These are phyloP conservation scores for Dryadomyces sulphureus DNA, from an alignment of 2,329 filamentous ascomycete genomes.

Conservation along the genomic window DNA sequence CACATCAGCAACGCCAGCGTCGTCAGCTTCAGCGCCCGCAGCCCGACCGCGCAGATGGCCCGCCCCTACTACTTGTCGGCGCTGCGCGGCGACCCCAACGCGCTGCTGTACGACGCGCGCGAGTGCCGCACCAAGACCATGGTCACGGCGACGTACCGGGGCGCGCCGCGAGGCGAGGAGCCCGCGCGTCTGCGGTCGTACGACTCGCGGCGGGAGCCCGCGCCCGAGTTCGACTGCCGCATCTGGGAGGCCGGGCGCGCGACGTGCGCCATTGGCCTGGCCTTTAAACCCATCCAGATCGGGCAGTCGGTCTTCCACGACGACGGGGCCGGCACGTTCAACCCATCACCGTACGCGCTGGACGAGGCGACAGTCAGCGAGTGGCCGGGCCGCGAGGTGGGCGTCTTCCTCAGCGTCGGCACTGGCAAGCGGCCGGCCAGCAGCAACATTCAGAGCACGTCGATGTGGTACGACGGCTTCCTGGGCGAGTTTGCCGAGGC, in stretches of 20 bases:
- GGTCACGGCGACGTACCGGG: conserved; percentile 82
- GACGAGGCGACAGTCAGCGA: conserved; percentile 88
- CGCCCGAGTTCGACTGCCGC: conserved; percentile 82
- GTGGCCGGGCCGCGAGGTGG: conserved; percentile 86
- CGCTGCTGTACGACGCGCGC: conserved; percentile 72
- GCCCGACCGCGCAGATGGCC: conserved; percentile 39
- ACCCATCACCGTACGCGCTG: conserved; percentile 69
- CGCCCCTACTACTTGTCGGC: conserved; percentile 32
- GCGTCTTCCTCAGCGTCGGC: conserved; percentile 86
- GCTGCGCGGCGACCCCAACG: conserved; percentile 68
- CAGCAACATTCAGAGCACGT: conserved; percentile 48
- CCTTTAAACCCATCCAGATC: conserved; percentile 91
- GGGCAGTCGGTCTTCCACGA: conserved; percentile 91
- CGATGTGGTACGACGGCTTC: conserved; percentile 89
- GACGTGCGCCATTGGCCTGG: conserved; percentile 79
- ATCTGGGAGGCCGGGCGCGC: conserved; percentile 96
- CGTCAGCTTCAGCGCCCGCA: conserved; percentile 63
- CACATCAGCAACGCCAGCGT: conserved; percentile 69
- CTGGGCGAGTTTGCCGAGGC: conserved; percentile 88
- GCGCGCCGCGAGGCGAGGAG: conserved; percentile 51
- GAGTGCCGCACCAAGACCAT: conserved; percentile 87
- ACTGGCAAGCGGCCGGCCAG: conserved; percentile 65
- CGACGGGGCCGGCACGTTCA: conserved; percentile 82
- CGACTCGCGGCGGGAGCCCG: conserved; percentile 81
- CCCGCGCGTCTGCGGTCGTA: conserved; percentile 79